These are phyloP conservation scores for Neopestalotiopsis sp. DNA, from an alignment of 2,329 filamentous ascomycete species.

Conservation along the genomic window DNA sequence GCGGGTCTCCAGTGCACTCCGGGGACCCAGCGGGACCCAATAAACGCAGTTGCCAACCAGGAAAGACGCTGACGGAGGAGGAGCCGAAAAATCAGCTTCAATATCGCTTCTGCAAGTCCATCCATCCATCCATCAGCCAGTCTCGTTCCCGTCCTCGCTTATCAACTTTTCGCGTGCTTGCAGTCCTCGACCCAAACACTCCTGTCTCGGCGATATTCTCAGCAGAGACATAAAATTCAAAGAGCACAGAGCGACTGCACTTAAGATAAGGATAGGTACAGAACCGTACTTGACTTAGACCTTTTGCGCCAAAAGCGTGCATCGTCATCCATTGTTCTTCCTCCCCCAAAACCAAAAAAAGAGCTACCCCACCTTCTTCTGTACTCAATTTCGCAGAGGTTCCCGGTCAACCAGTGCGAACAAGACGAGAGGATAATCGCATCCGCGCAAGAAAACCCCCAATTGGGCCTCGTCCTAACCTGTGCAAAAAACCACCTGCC, in stretches of 20 bases:
- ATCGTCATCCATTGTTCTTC: constrained; percentile 1
- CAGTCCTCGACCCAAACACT: background rate
- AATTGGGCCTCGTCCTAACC: background rate
- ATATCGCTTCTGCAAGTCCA: background rate
- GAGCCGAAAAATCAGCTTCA: background rate
- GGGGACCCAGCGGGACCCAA: background rate
- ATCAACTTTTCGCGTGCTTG: background rate
- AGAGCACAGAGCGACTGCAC: background rate
- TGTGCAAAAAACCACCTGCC: background rate
- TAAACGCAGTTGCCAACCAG: background rate
- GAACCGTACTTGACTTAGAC: background rate
- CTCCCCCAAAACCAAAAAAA: background rate
- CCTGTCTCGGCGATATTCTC: background rate
- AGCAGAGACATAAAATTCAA: background rate
- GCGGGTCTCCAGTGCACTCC: background rate
- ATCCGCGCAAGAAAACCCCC: background rate
- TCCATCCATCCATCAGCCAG: no score
- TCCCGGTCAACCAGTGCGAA: constrained; percentile 1
- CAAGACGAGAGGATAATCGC: background rate
- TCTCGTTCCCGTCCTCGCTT: background rate
- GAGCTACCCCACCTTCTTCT: background rate
- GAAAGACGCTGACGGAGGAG: background rate
- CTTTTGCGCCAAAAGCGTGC: background rate
- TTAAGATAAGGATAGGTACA: background rate
- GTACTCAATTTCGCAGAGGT: constrained; percentile 1